phyloP scores from a whole-genome alignment of 2,329 filamentous ascomycete species.

The Penicillium brevicompactum region DNA sequence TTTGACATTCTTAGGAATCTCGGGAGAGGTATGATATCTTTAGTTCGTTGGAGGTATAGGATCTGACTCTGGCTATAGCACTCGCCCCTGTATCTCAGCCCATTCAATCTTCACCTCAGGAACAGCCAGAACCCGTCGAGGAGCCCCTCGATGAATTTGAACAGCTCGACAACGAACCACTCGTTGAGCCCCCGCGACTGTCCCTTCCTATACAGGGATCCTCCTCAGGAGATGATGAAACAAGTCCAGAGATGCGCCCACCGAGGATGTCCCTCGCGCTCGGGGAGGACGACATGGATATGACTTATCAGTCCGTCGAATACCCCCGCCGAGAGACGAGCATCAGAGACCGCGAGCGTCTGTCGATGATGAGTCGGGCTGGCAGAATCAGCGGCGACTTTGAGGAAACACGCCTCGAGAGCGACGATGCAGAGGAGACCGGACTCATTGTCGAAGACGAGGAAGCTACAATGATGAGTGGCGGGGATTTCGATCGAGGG shows the following conservation, averaged over 20 bases:
- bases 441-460: conserved; percentile 41
- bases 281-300: conserved; percentile 50
- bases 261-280: conserved; percentile 45
- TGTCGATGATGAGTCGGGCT: conserved; percentile 48
- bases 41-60: background rate
- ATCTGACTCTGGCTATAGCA: conserved; percentile 33
- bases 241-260: conserved; percentile 38
- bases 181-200: conserved; percentile 43
- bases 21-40: conserved; percentile 47
- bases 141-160: conserved; percentile 43
- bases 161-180: conserved; percentile 51
- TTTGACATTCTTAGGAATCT: conserved; percentile 57
- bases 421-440: conserved; percentile 43
- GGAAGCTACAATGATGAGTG: conserved; percentile 41
- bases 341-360: conserved; percentile 38
- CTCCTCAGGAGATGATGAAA: conserved; percentile 48
- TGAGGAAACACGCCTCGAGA: conserved; percentile 50
- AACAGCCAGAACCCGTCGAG: conserved; percentile 23
- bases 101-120: conserved; percentile 51
- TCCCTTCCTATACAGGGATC: conserved; percentile 52
- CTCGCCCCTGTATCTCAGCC: conserved; percentile 53
- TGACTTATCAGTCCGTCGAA: conserved; percentile 46
- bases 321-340: conserved; percentile 46
- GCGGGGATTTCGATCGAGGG: conserved; percentile 43
- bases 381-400: conserved; percentile 54